Percentiles rank a stretch among this genome's conserved stretches.
Conservation (phyloP, 2,329 filamentous ascomycete genomes). For the Trichoderma sp. region DNA sequence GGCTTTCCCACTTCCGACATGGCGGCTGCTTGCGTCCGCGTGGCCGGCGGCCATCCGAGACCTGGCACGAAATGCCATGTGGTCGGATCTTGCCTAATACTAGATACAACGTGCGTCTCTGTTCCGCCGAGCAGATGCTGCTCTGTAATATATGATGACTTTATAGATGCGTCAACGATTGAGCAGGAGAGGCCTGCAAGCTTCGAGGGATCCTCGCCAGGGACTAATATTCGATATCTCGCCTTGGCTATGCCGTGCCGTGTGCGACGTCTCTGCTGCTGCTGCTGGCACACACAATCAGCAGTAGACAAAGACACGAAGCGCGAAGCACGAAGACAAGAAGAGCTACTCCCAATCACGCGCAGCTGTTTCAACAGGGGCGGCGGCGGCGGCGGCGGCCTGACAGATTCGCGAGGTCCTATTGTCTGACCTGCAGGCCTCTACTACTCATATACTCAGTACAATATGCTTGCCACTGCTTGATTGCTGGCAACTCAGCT, state of each 20-base stretch:
- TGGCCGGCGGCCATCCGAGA: constrained; percentile 27
- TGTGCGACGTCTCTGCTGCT: constrained; percentile 15
- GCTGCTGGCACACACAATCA: not conserved
- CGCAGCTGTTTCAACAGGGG: constrained; percentile 4
- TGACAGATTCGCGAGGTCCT: constrained; percentile 21
- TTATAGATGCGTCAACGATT: constrained; percentile 2
- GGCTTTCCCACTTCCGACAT: constrained; percentile 28
- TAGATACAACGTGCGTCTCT: constrained; percentile 23
- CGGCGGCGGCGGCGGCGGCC: not conserved
- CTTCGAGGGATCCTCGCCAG: not conserved
- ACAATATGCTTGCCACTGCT: not conserved
- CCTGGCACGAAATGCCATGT: constrained; percentile 27
- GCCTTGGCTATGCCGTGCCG: not conserved
- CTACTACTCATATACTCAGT: not conserved
- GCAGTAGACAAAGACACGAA: constrained; percentile 1
- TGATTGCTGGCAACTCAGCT: not conserved
- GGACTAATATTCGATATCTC: not conserved
- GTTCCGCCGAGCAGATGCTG: not conserved
- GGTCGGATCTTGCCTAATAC: constrained; percentile 27
- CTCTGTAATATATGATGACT: not conserved
- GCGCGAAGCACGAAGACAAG: not conserved
- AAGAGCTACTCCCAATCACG: constrained; percentile 13
- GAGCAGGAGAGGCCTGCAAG: not conserved
- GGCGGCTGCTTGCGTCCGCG: constrained; percentile 27
- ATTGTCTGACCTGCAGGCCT: constrained; percentile 16